Percentiles rank a stretch among this genome's conserved stretches.
phyloP scores from a whole-genome alignment of 23 red algal species.

The Gracilaria vermiculophylla region DNA sequence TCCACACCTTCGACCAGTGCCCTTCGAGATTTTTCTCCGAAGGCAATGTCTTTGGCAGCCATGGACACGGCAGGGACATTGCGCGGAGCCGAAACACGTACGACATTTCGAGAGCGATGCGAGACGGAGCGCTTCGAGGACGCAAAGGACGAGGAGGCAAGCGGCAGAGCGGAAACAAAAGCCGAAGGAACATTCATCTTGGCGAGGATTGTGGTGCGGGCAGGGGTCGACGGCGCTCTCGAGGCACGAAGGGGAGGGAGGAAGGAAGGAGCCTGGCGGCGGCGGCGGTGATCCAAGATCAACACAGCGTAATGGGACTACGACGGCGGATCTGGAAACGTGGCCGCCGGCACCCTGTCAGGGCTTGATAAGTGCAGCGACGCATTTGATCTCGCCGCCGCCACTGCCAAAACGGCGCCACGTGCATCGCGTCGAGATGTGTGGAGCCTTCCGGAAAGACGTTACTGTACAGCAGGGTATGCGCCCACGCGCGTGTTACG shows the following conservation, averaged over 20 bases:
- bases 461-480: background rate
- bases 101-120: background rate
- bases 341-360: too few relatives aligned
- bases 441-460: background rate
- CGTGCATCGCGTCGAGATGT: background rate
- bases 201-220: background rate
- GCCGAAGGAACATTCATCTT: background rate
- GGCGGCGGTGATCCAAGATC: background rate
- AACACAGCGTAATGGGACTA: too few relatives aligned
- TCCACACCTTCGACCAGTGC: conserved; percentile 84
- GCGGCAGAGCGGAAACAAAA: conserved; percentile 4
- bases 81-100: background rate
- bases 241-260: background rate
- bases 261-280: background rate
- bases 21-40: conserved; percentile 81
- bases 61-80: conserved; percentile 18
- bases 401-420: background rate
- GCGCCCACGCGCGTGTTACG: too few relatives aligned
- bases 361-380: too few relatives aligned
- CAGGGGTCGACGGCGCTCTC: background rate
- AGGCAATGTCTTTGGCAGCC: conserved; percentile 85
- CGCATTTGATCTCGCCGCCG: conserved; percentile 38
- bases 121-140: background rate
- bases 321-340: too few relatives aligned
- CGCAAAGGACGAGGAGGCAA: conserved; percentile 5